These are phyloP conservation scores for Cryphonectria parasitica DNA, from an alignment of 2,329 filamentous ascomycete genomes.

Conservation along the genomic window DNA sequence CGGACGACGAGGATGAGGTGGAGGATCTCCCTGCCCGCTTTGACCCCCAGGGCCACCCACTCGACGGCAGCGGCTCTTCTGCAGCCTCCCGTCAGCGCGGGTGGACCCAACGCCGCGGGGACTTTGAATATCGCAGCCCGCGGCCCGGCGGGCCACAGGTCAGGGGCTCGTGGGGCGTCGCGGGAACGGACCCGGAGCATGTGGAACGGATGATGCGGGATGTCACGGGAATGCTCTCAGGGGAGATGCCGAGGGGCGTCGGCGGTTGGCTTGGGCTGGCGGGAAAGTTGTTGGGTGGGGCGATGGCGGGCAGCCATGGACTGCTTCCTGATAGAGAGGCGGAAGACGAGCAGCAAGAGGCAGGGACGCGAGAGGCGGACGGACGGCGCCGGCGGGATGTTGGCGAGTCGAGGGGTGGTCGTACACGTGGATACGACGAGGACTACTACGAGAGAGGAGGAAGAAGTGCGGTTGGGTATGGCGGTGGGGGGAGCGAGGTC, in stretches of 20 bases:
- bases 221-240: slow-evolving; percentile 40
- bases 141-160: slow-evolving; percentile 33
- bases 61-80: slow-evolving; percentile 35
- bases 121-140: slow-evolving; percentile 45
- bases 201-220: slow-evolving; percentile 44
- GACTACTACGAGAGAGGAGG: background rate
- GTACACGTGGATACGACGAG: background rate
- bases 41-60: slow-evolving; percentile 47
- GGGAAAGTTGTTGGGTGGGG: slow-evolving; percentile 34
- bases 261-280: slow-evolving; percentile 37
- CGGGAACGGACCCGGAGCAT: slow-evolving; percentile 46
- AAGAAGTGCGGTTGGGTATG: slow-evolving; percentile 21
- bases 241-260: slow-evolving; percentile 24
- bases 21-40: slow-evolving; percentile 54
- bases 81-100: slow-evolving; percentile 14
- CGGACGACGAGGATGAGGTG: slow-evolving; percentile 44
- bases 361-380: background rate
- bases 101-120: slow-evolving; percentile 45
- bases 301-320: slow-evolving; percentile 32
- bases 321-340: slow-evolving; percentile 24
- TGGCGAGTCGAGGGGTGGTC: background rate
- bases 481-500: slow-evolving; percentile 26
- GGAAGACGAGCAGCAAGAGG: background rate
- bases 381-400: slow-evolving; percentile 3
- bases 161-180: slow-evolving; percentile 49